A percentile compares a stretch with the other conserved stretches of the same genome.
Conservation (phyloP, 2,329 filamentous ascomycete genomes). For the Venturia carpophila region DNA sequence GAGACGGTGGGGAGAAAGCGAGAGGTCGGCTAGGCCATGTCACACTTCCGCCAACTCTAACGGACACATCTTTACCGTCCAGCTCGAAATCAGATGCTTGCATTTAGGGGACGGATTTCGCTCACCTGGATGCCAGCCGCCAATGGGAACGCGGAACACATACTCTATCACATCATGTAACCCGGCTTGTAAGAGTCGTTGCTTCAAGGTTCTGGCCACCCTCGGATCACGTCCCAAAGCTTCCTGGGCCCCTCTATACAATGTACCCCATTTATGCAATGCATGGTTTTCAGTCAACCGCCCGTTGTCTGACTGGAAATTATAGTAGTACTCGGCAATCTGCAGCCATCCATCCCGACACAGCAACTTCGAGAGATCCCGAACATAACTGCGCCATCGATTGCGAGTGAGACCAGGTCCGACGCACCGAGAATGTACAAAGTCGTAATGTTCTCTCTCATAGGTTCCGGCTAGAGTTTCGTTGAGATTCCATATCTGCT, state of each 20-base stretch:
- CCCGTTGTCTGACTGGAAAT: conserved; percentile 79
- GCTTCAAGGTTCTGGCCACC: conserved; percentile 27
- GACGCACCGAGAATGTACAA: conserved; percentile 72
- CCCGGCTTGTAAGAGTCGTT: conserved; percentile 27
- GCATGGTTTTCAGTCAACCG: conserved; percentile 51
- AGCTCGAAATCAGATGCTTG: background rate
- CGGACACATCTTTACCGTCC: background rate
- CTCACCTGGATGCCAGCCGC: conserved; percentile 32
- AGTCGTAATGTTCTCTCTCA: conserved; percentile 62
- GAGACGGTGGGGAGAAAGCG: background rate
- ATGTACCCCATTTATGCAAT: conserved; percentile 31
- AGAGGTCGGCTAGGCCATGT: background rate
- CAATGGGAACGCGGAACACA: conserved; percentile 31
- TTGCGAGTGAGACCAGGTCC: conserved; percentile 61
- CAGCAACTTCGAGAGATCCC: conserved; percentile 64
- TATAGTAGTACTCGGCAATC: conserved; percentile 80
- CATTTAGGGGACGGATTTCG: background rate
- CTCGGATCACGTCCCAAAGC: conserved; percentile 29
- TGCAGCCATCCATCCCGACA: conserved; percentile 78
- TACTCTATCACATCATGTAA: conserved; percentile 28
- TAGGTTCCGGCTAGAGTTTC: conserved; percentile 47
- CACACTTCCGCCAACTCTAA: background rate
- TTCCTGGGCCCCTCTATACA: conserved; percentile 31
- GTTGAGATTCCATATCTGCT: conserved; percentile 33
- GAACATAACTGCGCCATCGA: conserved; percentile 68